Evolutionary conservation across 2,329 filamentous ascomycete genomes (phyloP), one percentile per base, ranked within the genome.

Genomic region (Chaetoscypha palmicola): DNA sequence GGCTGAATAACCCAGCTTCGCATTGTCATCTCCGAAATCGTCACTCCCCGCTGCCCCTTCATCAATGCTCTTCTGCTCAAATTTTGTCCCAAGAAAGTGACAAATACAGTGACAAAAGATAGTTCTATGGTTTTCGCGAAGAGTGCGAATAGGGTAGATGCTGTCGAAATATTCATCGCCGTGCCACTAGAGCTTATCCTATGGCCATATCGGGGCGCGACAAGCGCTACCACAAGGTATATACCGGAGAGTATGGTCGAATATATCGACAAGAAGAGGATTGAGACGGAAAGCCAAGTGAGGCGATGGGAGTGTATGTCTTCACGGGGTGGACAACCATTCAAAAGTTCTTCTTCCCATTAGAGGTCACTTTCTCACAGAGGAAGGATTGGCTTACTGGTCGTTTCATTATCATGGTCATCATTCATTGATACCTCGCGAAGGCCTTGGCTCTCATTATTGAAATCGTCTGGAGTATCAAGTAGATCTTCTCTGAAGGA

Each of bases 121-220:
- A 89, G 58, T 62, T 90, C 86, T 36, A 89, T 85, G 0, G 81
- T 75, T 62, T 89, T 90, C 4, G 85, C 83, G 23, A 87, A 66
- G 2, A 86, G 64, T 0, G 83, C 74, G 10, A 77, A 78, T 1
- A 89, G 57, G 0, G 85, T 62, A 1, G 77, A 79, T 0, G 85
- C 84, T 1, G 77, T 81, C 0, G 79, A 72, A 0, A 79, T 77
- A 0, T 67, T 66, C 11, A 89, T 55, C 0, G 58, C 53, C 5
- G 71, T 69, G 8, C 71, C 64, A 20, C 17, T 19, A 5, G 68
- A 70, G 5, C 69, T 69, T 35, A 88, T 78, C 2, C 53, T 61
- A 5, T 65, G 66, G 5, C 79, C 79, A 62, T 77, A 88, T 46
- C 74, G 66, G 0, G 81, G 82, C 43, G 78, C 77, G 1, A 67